Conservation (phyloP, 2,329 filamentous ascomycete species). For the Arachnomyces sp. region DNA sequence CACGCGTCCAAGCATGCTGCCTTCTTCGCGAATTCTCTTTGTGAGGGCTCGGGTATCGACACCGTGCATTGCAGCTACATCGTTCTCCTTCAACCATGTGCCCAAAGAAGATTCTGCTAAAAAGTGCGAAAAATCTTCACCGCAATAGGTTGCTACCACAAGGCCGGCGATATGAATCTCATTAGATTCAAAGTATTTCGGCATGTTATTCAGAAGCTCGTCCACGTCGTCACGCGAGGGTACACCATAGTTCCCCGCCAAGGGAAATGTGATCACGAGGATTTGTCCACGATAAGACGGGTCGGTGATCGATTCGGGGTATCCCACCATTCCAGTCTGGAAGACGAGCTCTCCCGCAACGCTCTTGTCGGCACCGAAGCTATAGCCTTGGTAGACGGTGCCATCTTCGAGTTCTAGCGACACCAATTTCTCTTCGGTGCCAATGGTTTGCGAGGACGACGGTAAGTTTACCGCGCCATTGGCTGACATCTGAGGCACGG, state of each 20-base stretch:
- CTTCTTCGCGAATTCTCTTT: conserved; percentile 86
- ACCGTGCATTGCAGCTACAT: conserved; percentile 86
- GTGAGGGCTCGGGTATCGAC: conserved; percentile 91
- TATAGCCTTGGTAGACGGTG: conserved; percentile 84
- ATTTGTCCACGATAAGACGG: conserved; percentile 90
- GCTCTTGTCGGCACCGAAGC: conserved; percentile 92
- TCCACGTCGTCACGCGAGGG: conserved; percentile 80
- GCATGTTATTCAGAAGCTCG: conserved; percentile 74
- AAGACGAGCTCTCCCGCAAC: conserved; percentile 96
- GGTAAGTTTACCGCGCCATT: conserved; percentile 42
- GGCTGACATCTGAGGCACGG: conserved; percentile 19
- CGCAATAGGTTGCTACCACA: conserved; percentile 82
- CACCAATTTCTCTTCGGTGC: conserved; percentile 54
- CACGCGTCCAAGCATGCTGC: conserved; percentile 92
- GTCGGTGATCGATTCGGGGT: conserved; percentile 88
- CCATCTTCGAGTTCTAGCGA: conserved; percentile 92
- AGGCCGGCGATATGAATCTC: conserved; percentile 92
- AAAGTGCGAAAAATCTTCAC: conserved; percentile 92
- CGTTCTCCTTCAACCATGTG: conserved; percentile 93
- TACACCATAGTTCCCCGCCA: conserved; percentile 96
- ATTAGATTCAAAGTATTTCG: conserved; percentile 85
- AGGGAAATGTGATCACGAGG: conserved; percentile 88
- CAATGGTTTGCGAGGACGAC: conserved; percentile 54
- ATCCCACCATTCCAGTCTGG: conserved; percentile 98
- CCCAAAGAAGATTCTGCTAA: conserved; percentile 85